Base-by-base conservation (phyloP, 345 rosid species). In the Populus ilicifolia region DNA sequence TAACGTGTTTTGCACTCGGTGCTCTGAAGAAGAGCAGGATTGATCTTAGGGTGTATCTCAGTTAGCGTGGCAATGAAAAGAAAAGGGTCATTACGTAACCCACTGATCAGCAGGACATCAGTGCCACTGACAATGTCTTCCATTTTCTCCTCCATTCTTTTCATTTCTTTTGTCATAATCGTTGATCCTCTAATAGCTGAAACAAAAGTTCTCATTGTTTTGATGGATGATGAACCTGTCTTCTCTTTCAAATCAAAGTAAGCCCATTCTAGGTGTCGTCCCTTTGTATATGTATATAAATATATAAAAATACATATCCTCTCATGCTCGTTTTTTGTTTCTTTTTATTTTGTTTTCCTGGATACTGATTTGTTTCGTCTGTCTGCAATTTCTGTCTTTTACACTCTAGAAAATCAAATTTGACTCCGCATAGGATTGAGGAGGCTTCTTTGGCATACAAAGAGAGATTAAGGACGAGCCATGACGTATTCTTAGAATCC, bases 121-220 rank as follows among this genome's bases (percentile, higher is more conserved):
- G 44, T 41, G 13, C 43, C 43, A 8, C 43, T 30, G 35, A n/a
- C 67, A 33, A 84, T 83, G 84, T 65, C 79, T 70, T 73, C 61
- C 50, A 17, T 38, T 27, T 50, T 73, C 44, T 33, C 23, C 30
- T 17, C 39, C 5, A 5, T 78, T 52, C 75, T 85, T 54, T 23
- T 79, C 46, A 52, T 78, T 39, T 70, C 30, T 43, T 20, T 78
- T 38, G 33, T 78, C 39, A 21, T 43, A 43, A 39, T 61, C 66
- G 56, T 39, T 38, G 64, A 69, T 35, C 69, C 33, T 36, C 35
- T 30, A 20, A 41, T 41, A 20, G 80, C 52, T 23, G 78, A 83
- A 62, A 81, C 86, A 33, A 84, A 81, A 79, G 86, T 84, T 30
- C 70, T 79, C 71, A 83, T 84, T 67, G 76, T 84, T 79, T 71